phyloP scores from a whole-genome alignment of 2,329 filamentous ascomycete species.

The Furcasterigmium sp. region DNA sequence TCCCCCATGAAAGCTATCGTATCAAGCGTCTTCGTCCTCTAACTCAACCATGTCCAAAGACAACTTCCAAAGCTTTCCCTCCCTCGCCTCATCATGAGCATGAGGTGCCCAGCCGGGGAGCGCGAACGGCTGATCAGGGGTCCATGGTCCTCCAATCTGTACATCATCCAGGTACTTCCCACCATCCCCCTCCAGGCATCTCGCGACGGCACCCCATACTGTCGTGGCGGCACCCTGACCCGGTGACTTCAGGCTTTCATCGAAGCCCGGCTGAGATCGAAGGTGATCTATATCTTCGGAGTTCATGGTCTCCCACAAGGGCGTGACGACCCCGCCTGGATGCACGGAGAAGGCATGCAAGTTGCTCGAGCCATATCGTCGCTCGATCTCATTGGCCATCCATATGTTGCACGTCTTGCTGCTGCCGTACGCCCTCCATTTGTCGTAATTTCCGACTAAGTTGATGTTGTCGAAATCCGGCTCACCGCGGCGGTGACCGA shows the following conservation, averaged over 20 bases:
- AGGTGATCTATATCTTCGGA: not conserved
- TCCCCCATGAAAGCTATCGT: no score
- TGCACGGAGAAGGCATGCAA: constrained; percentile 36
- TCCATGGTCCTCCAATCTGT: not conserved
- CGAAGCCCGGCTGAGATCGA: not conserved
- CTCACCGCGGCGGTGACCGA: constrained; percentile 28
- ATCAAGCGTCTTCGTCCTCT: no score
- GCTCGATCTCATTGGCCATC: constrained; percentile 19
- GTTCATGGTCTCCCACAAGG: constrained; percentile 9
- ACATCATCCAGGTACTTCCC: constrained; percentile 33
- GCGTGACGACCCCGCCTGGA: constrained; percentile 31
- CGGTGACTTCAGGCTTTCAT: constrained; percentile 1
- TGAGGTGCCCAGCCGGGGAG: not conserved
- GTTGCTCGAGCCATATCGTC: constrained; percentile 7
- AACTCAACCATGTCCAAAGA: constrained; percentile 14
- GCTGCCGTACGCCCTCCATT: constrained; percentile 31
- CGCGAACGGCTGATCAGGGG: not conserved
- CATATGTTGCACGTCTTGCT: constrained; percentile 42
- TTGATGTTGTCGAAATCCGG: constrained; percentile 22
- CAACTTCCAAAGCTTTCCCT: constrained; percentile 33
- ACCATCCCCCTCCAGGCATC: constrained; percentile 32
- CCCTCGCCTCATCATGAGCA: constrained; percentile 28
- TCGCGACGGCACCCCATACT: constrained; percentile 32
- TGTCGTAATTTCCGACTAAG: constrained; percentile 4
- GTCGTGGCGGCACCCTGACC: constrained; percentile 42